A percentile compares a stretch with the other conserved stretches of the same genome.
Conservation (phyloP, 345 rosid genomes). For the Syzygium aromaticum region DNA sequence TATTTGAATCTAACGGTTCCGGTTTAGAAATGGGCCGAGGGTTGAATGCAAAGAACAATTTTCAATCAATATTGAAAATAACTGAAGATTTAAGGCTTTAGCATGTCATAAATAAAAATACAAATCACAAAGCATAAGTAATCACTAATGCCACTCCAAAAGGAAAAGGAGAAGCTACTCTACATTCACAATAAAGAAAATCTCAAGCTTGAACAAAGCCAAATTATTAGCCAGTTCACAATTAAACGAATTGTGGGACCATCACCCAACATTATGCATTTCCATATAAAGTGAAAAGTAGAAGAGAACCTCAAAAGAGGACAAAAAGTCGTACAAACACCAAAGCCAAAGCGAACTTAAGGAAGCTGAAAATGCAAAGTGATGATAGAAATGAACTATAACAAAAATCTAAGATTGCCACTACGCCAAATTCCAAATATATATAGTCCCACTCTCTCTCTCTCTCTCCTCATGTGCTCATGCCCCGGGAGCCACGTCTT, state of each 20-base stretch:
- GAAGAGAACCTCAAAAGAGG: not conserved
- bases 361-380: not conserved
- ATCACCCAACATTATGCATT: not conserved
- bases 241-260: not conserved
- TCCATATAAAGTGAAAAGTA: not conserved
- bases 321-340: not conserved
- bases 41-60: not conserved
- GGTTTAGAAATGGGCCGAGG: not conserved
- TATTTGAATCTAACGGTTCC: not conserved
- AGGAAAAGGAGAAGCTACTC: not conserved
- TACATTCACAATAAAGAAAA: not conserved
- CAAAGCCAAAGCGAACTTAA: not conserved
- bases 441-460: not conserved
- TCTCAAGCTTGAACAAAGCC: not conserved
- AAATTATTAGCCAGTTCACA: not conserved
- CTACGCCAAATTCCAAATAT: not conserved
- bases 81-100: not conserved
- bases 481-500: conserved; percentile 95
- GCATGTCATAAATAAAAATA: not conserved
- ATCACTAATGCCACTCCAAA: not conserved
- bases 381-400: not conserved
- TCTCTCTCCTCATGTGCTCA: conserved; percentile 9
- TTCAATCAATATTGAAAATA: not conserved
- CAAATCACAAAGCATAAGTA: not conserved
- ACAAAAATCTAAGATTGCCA: not conserved